Conservation (phyloP, 768 basidiomycete species). For the Mycena pura region DNA sequence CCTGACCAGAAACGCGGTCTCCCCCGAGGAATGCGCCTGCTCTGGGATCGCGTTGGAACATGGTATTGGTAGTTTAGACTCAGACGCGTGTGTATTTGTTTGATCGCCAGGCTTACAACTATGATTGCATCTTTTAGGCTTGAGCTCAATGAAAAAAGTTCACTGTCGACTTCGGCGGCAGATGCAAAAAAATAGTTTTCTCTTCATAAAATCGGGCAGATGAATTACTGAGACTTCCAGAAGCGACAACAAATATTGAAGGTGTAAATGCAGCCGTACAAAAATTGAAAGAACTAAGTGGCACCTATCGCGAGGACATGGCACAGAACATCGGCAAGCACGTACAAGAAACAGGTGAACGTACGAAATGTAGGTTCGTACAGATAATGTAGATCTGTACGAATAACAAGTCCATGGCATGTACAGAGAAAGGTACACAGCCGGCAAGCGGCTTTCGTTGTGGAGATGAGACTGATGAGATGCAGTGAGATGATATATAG, state of each 20-base stretch:
- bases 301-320: conserved; percentile 15
- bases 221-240: conserved; percentile 9
- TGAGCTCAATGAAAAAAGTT: no score
- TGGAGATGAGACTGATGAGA: conserved; percentile 26
- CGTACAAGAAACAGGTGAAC: conserved; percentile 13
- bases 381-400: conserved; percentile 1
- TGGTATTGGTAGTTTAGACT: conserved; percentile 33
- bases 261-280: conserved; percentile 6
- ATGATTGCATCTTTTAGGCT: no score
- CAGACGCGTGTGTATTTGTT: conserved; percentile 20
- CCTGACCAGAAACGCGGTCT: conserved; percentile 92
- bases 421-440: conserved; percentile 24
- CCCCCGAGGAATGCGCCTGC: conserved; percentile 95
- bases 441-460: conserved; percentile 23
- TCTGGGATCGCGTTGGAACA: conserved; percentile 92
- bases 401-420: conserved; percentile 13
- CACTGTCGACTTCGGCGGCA: no score
- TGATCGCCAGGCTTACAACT: conserved; percentile 4
- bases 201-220: no score
- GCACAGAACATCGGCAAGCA: conserved; percentile 12
- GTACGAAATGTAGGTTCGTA: not conserved
- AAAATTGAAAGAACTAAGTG: conserved; percentile 15
- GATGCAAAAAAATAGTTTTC: no score
- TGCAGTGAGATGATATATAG: conserved; percentile 26
- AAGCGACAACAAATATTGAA: conserved; percentile 27